Evolutionary conservation across 225 moss, liverwort and hornwort genomes (phyloP).

Genomic region (Asterella californica): DNA sequence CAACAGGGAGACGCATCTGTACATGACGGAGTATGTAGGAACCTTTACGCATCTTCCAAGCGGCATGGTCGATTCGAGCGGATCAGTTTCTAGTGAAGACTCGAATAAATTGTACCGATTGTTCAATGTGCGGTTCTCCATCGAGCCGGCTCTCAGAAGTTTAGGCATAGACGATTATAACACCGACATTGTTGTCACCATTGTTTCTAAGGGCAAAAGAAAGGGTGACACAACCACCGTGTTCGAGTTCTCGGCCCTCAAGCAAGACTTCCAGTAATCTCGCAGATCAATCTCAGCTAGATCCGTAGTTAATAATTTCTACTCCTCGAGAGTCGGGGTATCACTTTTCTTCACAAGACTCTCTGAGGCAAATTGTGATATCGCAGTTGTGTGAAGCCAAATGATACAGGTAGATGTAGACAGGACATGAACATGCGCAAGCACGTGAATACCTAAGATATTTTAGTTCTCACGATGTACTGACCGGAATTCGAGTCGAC

Average conservation of each 20-base stretch:
- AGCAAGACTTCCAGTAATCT: background rate
- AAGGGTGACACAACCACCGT: background rate
- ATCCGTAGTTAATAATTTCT: too few relatives aligned
- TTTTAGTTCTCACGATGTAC: too few relatives aligned
- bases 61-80: background rate
- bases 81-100: background rate
- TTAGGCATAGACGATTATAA: background rate
- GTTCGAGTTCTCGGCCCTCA: background rate
- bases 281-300: too few relatives aligned
- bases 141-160: background rate
- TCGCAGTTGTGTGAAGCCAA: too few relatives aligned
- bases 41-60: background rate
- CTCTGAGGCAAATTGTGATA: too few relatives aligned
- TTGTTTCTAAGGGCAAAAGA: background rate
- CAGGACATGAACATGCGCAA: too few relatives aligned
- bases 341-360: too few relatives aligned
- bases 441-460: too few relatives aligned
- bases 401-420: too few relatives aligned
- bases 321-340: too few relatives aligned
- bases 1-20: constrained; percentile 17
- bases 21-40: background rate
- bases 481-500: too few relatives aligned
- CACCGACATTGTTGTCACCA: background rate
- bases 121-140: background rate
- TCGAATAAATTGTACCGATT: background rate